Percentiles rank a stretch among this genome's conserved stretches.
Conservation (phyloP, 75 land plant species). For the Cunninghamia lanceolata region DNA sequence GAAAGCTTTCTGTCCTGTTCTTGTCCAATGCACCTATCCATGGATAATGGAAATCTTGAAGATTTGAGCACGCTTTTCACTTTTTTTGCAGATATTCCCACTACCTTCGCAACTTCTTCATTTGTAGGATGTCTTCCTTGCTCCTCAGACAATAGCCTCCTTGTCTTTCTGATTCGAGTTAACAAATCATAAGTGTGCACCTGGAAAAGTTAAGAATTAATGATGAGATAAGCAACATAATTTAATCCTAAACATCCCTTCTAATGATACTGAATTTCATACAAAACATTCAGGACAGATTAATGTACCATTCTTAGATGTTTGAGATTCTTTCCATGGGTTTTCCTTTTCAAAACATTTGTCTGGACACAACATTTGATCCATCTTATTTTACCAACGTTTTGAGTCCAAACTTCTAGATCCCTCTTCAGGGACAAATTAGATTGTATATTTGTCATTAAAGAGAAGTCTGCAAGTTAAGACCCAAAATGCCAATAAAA, state of each 20-base stretch:
- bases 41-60: conserved; percentile 73
- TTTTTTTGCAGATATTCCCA: conserved; percentile 74
- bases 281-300: not conserved
- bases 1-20: conserved; percentile 59
- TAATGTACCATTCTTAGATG: not conserved
- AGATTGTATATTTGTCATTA: not conserved
- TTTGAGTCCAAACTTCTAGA: not conserved
- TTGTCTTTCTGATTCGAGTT: conserved; percentile 75
- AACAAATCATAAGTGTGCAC: conserved; percentile 81
- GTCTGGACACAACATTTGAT: not conserved
- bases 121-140: conserved; percentile 63
- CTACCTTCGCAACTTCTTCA: conserved; percentile 74
- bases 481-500: not conserved
- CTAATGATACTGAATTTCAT: not conserved
- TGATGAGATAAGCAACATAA: not conserved
- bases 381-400: not conserved
- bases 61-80: conserved; percentile 44
- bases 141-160: conserved; percentile 56
- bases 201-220: conserved; percentile 28
- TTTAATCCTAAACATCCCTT: not conserved
- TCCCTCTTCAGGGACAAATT: not conserved
- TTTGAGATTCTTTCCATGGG: not conserved
- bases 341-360: not conserved
- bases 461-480: not conserved
- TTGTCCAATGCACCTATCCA: conserved; percentile 68